Base-by-base conservation (phyloP, 257 asterid genomes). In the Asclepias syriaca region DNA sequence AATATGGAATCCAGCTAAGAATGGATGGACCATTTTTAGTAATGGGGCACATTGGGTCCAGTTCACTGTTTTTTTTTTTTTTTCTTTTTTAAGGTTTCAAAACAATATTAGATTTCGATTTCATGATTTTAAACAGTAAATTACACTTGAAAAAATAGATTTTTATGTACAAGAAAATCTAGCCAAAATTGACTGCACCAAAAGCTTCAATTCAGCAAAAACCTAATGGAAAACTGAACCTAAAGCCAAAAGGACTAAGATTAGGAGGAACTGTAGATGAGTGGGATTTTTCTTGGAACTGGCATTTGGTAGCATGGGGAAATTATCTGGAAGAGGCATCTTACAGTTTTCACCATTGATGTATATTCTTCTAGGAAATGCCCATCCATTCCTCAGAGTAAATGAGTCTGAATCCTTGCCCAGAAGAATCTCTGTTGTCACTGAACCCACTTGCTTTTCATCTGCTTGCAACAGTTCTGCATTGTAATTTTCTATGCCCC, bases 311-410 rank as follows among this genome's bases (percentile, higher is more conserved):
- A 89, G 79, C 83, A 74, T 74, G 4, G 96, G 96, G 77, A 84
- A 89, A 34, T 61, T 59, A 45, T 85, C 88, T 13, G 96, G 96
- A 48, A 77, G 85, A 53, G 96, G 95, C 92, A 90, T 90, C 69
- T 77, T 79, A 69, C 95, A 88, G 56, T 69, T 85, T 64, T 90
- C 96, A 29, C 96, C 95, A 67, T 90, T 82, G 84, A 90, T 81
- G 74, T 84, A 90, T 76, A 90, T 74, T 65, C 80, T 81, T 74
- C 93, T 86, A 6, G 96, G 96, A 75, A 88, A 83, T 5, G 83
- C 91, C 95, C 96, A 90, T 11, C 93, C 96, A 74, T 85, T 85
- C 6, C 88, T 76, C 4, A 88, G 77, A 2, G 89, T 90, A 60
- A 90, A 90, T 45, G 88, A 75, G 29, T 55, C 58, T 64, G 73